Conservation (phyloP, 306 rosid species). For the Oemleria cerasiformis region DNA sequence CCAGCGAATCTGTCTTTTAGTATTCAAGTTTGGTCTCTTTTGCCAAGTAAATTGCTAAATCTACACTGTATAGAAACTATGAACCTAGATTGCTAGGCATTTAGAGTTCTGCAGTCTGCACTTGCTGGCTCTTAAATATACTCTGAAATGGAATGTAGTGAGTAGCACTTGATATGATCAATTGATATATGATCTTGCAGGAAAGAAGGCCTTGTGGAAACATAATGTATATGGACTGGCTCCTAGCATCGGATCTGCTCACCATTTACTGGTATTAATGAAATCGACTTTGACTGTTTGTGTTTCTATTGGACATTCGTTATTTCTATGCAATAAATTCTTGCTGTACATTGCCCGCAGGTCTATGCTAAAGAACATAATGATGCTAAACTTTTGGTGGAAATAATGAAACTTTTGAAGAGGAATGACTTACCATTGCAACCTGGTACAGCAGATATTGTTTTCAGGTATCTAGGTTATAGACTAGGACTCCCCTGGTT, state of each 20-base stretch:
- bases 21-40: neutral
- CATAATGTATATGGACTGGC: slow-evolving; percentile 79
- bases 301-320: slow-evolving; percentile 13
- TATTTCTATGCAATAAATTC: slow-evolving; percentile 23
- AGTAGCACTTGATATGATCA: neutral
- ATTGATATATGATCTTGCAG: slow-evolving; percentile 38
- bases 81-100: neutral
- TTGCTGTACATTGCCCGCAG: slow-evolving; percentile 41
- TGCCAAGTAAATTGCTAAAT: neutral
- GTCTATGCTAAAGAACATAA: slow-evolving; percentile 59
- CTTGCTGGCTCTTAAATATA: neutral
- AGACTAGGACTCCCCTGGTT: neutral
- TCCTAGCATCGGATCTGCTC: slow-evolving; percentile 73
- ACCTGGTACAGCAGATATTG: slow-evolving; percentile 94
- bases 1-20: neutral
- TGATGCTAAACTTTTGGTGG: slow-evolving; percentile 65
- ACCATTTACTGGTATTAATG: slow-evolving; percentile 73
- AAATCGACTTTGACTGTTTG: slow-evolving; percentile 16
- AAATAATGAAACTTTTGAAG: slow-evolving; percentile 69
- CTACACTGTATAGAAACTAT: neutral
- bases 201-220: slow-evolving; percentile 84
- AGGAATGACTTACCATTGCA: slow-evolving; percentile 76
- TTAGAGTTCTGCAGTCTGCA: neutral
- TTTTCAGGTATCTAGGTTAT: slow-evolving; percentile 58
- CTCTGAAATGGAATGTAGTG: too few relatives aligned